Evolutionary conservation across 2,329 filamentous ascomycete species (phyloP), one percentile per base, ranked within the genome.

Genomic region (Cryphonectria japonica): DNA sequence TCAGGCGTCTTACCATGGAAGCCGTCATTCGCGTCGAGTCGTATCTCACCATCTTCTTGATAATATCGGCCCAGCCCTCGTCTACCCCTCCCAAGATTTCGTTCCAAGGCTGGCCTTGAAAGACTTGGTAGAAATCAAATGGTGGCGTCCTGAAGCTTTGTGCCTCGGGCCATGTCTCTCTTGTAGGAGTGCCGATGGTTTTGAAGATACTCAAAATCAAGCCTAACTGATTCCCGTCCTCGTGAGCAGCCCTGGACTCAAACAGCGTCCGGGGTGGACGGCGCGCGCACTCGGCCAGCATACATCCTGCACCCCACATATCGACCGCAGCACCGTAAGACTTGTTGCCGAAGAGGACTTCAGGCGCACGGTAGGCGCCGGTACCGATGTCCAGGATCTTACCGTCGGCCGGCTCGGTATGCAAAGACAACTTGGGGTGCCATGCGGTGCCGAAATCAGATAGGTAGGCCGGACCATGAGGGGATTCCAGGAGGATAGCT

Each of bases 371-470:
- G 81, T 99, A 99, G 65, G 92, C 89, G 0, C 95, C 95, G 1
- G 95, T 98, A 50, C 96, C 96, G 37, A 99, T 93, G 79, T 99
- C 97, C 9, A 96, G 91, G 67, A 97, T 92, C 81, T 98, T 98
- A 69, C 85, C 77, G 68, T 88, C 79, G 11, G 84, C 77, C 1
- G 89, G 84, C 78, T 99, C 96, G 19, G 88, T 86, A 3, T 82
- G 81, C 32, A 84, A 81, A 6, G 88, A 85, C 71, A 87, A 76
- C 14, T 85, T 80, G 2, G 91, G 88, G 75, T 91, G 89, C 94
- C 94, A 98, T 11, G 95, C 89, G 54, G 96, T 97, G 66, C 96
- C 95, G 82, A 99, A 98, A 80, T 99, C 96, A 50, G 93, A 90
- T 2, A 99, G 85, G 75, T 91, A 92, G 3, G 93, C 93, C 5